A percentile compares a stretch with the other conserved stretches of the same genome.
These are phyloP conservation scores for Fusarium sp. DNA, from an alignment of 2,329 filamentous ascomycete genomes.

Conservation along the genomic window DNA sequence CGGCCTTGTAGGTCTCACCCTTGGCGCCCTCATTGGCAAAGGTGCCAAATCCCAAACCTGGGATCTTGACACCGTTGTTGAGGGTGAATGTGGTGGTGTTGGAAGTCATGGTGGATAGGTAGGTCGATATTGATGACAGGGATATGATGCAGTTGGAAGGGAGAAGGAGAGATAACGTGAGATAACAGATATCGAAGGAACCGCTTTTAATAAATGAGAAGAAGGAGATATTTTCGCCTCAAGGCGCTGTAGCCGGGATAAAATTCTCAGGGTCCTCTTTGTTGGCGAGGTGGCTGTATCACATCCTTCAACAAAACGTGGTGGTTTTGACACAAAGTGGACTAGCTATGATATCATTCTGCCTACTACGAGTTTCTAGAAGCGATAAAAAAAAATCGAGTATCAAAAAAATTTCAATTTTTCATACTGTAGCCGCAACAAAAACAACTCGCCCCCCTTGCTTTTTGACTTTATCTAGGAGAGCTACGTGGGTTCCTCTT, in stretches of 20 bases:
- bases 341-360: neutral
- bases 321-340: neutral
- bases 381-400: neutral
- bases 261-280: neutral
- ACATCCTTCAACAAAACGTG: neutral
- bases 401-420: neutral
- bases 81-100: constrained; percentile 54
- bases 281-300: neutral
- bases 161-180: neutral
- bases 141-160: neutral
- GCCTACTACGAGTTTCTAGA: neutral
- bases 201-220: neutral
- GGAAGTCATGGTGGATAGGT: constrained; percentile 26
- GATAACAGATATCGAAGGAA: neutral
- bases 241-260: neutral
- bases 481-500: constrained; percentile 30
- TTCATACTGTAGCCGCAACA: constrained; percentile 3
- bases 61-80: constrained; percentile 67
- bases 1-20: constrained; percentile 44
- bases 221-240: neutral
- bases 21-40: constrained; percentile 70
- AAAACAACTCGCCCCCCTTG: constrained; percentile 1
- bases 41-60: constrained; percentile 72
- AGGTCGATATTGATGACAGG: neutral
- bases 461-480: constrained; percentile 5